These are phyloP conservation scores for Bullera alba DNA, from an alignment of 768 basidiomycete species.

Conservation along the genomic window DNA sequence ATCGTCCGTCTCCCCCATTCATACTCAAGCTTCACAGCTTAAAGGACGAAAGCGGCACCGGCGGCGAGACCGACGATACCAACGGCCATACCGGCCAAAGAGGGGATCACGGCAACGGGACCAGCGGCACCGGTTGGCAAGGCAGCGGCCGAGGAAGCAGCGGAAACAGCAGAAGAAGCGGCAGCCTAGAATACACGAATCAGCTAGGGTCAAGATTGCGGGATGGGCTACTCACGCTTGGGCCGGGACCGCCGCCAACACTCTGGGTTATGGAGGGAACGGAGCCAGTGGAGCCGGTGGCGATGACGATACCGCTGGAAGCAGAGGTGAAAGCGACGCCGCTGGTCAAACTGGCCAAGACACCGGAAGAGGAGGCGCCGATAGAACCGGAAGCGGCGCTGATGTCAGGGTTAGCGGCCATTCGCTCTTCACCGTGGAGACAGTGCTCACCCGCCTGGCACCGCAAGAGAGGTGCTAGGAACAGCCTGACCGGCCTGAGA, in stretches of 20 bases:
- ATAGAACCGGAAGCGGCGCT: too few relatives aligned
- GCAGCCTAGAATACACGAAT: constrained; percentile 3
- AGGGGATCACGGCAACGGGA: constrained; percentile 4
- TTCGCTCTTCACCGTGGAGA: too few relatives aligned
- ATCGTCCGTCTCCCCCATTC: neutral
- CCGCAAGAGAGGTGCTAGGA: neutral
- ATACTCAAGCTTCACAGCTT: neutral
- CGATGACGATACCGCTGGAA: too few relatives aligned
- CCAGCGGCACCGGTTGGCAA: neutral
- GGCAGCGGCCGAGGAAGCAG: constrained; percentile 1
- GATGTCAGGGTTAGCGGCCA: too few relatives aligned
- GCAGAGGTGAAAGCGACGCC: neutral
- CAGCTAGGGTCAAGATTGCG: neutral
- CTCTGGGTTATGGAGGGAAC: too few relatives aligned
- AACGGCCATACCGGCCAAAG: neutral
- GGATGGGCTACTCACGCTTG: too few relatives aligned
- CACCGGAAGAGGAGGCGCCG: neutral
- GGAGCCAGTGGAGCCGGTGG: too few relatives aligned
- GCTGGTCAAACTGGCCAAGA: too few relatives aligned
- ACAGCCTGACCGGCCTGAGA: constrained; percentile 8
- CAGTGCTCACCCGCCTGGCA: too few relatives aligned
- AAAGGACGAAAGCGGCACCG: constrained; percentile 11
- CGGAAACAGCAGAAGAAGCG: constrained; percentile 6
- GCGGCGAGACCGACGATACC: constrained; percentile 11
- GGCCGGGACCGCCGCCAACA: too few relatives aligned